Conservation (phyloP, 371 early-diverging fungal species). For the Mortierella sp. region DNA sequence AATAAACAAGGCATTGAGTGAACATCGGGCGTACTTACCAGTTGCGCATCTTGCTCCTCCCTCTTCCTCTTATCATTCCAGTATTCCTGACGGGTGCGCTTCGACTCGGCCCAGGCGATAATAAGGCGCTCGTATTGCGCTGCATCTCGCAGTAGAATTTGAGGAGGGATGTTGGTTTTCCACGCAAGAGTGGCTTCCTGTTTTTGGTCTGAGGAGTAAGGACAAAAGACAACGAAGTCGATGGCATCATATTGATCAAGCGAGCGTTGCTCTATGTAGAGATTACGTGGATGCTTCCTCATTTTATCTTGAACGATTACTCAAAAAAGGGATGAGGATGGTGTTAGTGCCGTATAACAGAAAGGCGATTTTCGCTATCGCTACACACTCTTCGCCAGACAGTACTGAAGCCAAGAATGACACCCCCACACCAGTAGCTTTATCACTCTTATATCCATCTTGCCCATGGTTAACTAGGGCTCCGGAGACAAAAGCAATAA, state of each 20-base stretch:
- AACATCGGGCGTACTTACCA: slow-evolving; percentile 13
- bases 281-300: slow-evolving; percentile 10
- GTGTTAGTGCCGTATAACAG: too few relatives aligned
- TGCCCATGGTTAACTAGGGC: slow-evolving; percentile 20
- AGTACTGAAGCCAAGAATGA: slow-evolving; percentile 18
- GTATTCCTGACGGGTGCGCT: slow-evolving; percentile 8
- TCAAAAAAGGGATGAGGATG: neutral
- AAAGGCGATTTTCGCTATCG: too few relatives aligned
- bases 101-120: slow-evolving; percentile 11
- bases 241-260: slow-evolving; percentile 14
- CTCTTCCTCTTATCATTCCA: slow-evolving; percentile 3
- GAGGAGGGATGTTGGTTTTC: slow-evolving; percentile 9
- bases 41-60: slow-evolving; percentile 9
- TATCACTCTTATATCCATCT: slow-evolving; percentile 18
- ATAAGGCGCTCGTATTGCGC: slow-evolving; percentile 7
- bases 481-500: slow-evolving; percentile 14
- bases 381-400: slow-evolving; percentile 9
- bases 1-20: too few relatives aligned
- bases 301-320: slow-evolving; percentile 6
- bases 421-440: slow-evolving; percentile 20
- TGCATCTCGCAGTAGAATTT: slow-evolving; percentile 8
- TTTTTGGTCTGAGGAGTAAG: slow-evolving; percentile 10
- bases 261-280: slow-evolving; percentile 15
- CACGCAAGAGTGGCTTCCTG: slow-evolving; percentile 8
- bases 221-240: slow-evolving; percentile 18